Percentiles rank a stretch among this genome's conserved stretches.
Conservation (phyloP, 148 eudicot genomes). For the Rheum nobile region DNA sequence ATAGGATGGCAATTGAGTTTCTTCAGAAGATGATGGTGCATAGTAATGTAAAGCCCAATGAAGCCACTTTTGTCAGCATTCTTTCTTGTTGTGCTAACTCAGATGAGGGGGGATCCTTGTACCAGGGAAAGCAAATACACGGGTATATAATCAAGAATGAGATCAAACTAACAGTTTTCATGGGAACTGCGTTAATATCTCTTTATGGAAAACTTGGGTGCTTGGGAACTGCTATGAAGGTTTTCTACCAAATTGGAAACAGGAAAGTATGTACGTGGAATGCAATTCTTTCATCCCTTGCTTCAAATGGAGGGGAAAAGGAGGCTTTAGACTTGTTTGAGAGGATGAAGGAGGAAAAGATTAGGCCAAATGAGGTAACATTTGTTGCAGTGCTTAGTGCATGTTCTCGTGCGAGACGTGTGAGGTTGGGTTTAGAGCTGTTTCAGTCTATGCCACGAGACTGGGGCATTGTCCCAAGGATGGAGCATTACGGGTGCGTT, state of each 20-base stretch:
- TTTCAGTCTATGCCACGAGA: slow-evolving; percentile 36
- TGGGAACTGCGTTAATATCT: slow-evolving; percentile 41
- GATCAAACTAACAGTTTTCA: slow-evolving; percentile 22
- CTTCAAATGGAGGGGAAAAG: slow-evolving; percentile 40
- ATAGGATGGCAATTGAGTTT: slow-evolving; percentile 21
- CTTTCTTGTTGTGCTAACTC: slow-evolving; percentile 39
- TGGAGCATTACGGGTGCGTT: slow-evolving; percentile 72
- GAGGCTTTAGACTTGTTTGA: slow-evolving; percentile 40
- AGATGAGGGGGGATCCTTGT: slow-evolving; percentile 19
- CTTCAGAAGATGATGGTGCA: slow-evolving; percentile 39
- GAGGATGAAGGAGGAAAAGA: slow-evolving; percentile 27
- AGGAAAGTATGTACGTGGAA: slow-evolving; percentile 49
- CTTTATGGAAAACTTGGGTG: slow-evolving; percentile 46
- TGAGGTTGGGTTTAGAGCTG: slow-evolving; percentile 39
- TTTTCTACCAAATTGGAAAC: slow-evolving; percentile 24
- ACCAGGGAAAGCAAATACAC: slow-evolving; percentile 51
- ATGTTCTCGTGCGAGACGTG: slow-evolving; percentile 44
- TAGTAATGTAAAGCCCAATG: slow-evolving; percentile 34
- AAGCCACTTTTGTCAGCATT: slow-evolving; percentile 50
- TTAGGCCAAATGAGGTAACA: slow-evolving; percentile 41
- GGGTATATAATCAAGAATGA: slow-evolving; percentile 44
- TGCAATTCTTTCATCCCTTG: slow-evolving; percentile 38
- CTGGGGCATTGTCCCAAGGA: slow-evolving; percentile 31
- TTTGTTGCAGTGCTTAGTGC: slow-evolving; percentile 51
- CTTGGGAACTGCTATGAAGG: slow-evolving; percentile 24